These are phyloP conservation scores for Cercospora berteroae DNA, from an alignment of 2,329 filamentous ascomycete species.

Conservation along the genomic window DNA sequence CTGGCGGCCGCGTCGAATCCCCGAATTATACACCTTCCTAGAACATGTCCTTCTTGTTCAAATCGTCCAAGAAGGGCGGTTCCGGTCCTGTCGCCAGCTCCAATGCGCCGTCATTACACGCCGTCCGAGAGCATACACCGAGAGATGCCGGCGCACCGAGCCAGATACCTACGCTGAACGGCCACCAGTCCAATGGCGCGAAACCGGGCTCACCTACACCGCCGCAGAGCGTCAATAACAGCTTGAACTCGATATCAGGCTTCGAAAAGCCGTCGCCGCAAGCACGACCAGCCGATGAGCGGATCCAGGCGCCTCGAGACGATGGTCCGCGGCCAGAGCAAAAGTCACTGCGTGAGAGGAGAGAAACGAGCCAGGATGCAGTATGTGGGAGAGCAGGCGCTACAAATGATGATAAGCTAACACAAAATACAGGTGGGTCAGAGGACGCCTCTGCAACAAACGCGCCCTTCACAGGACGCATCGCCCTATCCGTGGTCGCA, in stretches of 20 bases:
- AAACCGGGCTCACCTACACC: constrained; percentile 52
- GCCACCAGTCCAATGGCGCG: constrained; percentile 30
- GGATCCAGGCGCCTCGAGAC: constrained; percentile 18
- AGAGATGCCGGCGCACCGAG: constrained; percentile 45
- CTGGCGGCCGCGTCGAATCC: constrained; percentile 9
- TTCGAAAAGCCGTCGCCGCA: constrained; percentile 8
- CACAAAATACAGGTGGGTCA: constrained; percentile 16
- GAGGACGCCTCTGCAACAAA: constrained; percentile 30
- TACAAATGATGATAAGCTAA: constrained; percentile 42
- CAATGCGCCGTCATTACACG: constrained; percentile 45
- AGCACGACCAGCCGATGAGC: constrained; percentile 22
- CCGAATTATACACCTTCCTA: background rate
- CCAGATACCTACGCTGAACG: constrained; percentile 50
- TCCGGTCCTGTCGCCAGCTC: constrained; percentile 22
- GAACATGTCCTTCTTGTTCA: constrained; percentile 54
- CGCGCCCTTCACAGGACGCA: constrained; percentile 55
- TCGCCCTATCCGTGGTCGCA: constrained; percentile 97
- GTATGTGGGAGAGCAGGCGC: constrained; percentile 16
- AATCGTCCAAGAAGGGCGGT: constrained; percentile 43
- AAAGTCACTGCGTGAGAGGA: constrained; percentile 28
- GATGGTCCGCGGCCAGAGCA: constrained; percentile 24
- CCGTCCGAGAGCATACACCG: constrained; percentile 56
- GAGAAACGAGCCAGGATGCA: constrained; percentile 30
- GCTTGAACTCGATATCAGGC: constrained; percentile 29
- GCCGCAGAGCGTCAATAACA: constrained; percentile 66